These are phyloP conservation scores for Leishmania amazonensis DNA, from an alignment of 208 protist genomes.

Conservation along the genomic window DNA sequence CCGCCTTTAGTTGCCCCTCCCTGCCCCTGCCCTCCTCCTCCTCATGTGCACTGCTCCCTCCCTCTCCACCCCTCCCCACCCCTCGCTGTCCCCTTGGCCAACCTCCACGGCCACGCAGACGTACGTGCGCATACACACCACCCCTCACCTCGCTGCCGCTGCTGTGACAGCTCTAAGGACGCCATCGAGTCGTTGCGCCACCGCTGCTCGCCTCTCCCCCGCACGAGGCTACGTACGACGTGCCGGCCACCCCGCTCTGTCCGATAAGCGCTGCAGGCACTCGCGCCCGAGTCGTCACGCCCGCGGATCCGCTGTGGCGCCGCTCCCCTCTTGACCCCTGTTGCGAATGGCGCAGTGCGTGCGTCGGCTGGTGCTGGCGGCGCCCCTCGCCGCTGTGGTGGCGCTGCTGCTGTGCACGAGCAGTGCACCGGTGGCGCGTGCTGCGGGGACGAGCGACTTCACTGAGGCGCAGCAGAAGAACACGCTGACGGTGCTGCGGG, in stretches of 20 bases:
- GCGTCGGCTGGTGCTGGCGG: not conserved
- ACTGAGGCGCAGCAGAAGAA: constrained; percentile 5
- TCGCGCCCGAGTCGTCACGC: not conserved
- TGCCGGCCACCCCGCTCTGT: not conserved
- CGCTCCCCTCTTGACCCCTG: not conserved
- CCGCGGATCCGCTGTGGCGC: not conserved
- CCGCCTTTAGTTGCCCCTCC: not conserved
- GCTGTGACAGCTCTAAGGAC: not conserved
- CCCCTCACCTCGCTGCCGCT: not conserved
- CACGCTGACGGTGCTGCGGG: constrained; percentile 10
- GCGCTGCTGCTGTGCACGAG: not conserved
- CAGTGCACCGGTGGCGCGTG: not conserved
- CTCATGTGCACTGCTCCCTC: not conserved
- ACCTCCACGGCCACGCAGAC: not conserved
- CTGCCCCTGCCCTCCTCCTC: not conserved
- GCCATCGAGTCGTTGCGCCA: not conserved
- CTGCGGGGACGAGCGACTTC: not conserved
- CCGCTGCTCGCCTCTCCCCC: not conserved
- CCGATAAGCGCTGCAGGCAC: not conserved
- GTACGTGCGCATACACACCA: not conserved
- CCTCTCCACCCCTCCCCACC: not conserved
- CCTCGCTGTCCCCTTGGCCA: not conserved
- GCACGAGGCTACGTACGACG: not conserved
- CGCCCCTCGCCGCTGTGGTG: not conserved
- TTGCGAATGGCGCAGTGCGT: not conserved